A percentile compares a stretch with the other conserved stretches of the same genome.
Evolutionary conservation across 306 rosid genomes (phyloP).

Genomic region (Erythrophleum fordii): DNA sequence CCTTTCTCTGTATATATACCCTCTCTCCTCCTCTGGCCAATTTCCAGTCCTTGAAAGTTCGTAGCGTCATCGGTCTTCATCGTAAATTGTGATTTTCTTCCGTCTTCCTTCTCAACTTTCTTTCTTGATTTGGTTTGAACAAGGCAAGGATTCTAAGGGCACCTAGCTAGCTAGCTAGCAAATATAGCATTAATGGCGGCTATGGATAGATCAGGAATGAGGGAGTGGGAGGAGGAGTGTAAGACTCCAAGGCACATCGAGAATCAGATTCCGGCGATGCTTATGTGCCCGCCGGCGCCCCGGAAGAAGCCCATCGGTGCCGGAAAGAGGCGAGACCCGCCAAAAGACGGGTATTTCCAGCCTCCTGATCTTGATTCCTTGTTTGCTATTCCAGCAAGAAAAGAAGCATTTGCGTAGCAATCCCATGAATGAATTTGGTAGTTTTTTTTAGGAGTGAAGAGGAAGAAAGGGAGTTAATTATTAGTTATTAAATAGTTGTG

Average conservation of each 20-base stretch:
- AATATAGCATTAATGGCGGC: conserved; percentile 35
- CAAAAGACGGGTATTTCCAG: conserved; percentile 69
- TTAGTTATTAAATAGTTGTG: neutral
- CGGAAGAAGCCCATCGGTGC: conserved; percentile 56
- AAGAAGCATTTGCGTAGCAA: conserved; percentile 49
- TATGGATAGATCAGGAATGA: conserved; percentile 32
- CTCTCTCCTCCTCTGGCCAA: neutral
- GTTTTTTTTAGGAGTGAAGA: conserved; percentile 21
- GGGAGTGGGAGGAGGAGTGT: conserved; percentile 55
- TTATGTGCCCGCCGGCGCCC: conserved; percentile 71
- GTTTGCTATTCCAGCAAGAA: conserved; percentile 49
- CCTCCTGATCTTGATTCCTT: conserved; percentile 83
- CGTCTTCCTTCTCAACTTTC: neutral
- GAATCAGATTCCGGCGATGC: conserved; percentile 55
- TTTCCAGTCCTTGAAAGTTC: neutral
- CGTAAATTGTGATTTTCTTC: conserved; percentile 1
- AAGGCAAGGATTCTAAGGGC: conserved; percentile 10
- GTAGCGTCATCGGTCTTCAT: neutral
- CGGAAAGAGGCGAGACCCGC: conserved; percentile 53
- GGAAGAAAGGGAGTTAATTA: neutral
- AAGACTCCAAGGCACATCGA: conserved; percentile 64
- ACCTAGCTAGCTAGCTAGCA: neutral
- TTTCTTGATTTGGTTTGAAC: neutral
- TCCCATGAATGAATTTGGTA: neutral
- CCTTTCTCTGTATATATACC: conserved; percentile 15